Conservation (phyloP, 495 filamentous ascomycete genomes). For the Talaromyces nanjingensis region DNA sequence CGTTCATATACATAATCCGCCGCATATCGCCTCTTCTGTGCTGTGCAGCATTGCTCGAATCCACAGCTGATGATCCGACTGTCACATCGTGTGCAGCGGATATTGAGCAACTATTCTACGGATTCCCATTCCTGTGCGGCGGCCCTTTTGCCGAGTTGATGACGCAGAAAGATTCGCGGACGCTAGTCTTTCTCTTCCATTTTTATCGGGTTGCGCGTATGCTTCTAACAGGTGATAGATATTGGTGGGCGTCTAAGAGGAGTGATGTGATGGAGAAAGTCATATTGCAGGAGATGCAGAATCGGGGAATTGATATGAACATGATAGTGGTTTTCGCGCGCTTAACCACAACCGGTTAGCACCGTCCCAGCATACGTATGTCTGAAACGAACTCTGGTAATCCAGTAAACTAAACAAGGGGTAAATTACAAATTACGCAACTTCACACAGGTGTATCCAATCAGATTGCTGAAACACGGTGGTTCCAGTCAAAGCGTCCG, state of each 20-base stretch:
- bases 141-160: slow-evolving; percentile 1
- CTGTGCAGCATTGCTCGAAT: neutral
- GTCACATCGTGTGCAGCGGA: neutral
- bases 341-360: neutral
- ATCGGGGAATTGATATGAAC: neutral
- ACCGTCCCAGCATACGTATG: neutral
- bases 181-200: neutral
- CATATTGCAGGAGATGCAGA: neutral
- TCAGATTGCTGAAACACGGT: neutral
- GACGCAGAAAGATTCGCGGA: neutral
- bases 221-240: neutral
- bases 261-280: neutral
- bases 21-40: slow-evolving; percentile 3
- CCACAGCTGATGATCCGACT: neutral
- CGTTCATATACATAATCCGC: neutral
- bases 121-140: neutral
- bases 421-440: neutral
- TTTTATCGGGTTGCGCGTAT: slow-evolving; percentile 1
- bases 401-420: neutral
- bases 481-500: neutral
- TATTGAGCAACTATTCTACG: slow-evolving; percentile 4
- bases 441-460: neutral
- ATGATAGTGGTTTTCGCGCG: neutral
- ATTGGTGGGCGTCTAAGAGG: slow-evolving; percentile 1
- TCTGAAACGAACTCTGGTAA: neutral